Evolutionary conservation across 2,329 filamentous ascomycete species (phyloP).

Genomic region (Calonectria henricotiae): DNA sequence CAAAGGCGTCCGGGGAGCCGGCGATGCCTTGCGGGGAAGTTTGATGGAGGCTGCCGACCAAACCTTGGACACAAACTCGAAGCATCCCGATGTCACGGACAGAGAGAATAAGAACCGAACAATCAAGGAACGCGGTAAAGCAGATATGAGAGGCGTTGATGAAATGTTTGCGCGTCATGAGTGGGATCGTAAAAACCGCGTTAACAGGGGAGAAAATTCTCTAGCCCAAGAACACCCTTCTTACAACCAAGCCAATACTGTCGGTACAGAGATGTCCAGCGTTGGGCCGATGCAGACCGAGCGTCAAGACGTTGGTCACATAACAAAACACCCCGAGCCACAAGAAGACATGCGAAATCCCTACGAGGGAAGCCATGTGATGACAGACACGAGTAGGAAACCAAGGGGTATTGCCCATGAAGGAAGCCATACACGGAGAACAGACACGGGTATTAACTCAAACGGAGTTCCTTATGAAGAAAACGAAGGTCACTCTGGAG

Average conservation of each 20-base stretch:
- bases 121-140: slow-evolving; percentile 44
- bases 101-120: slow-evolving; percentile 32
- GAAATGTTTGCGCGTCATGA: slow-evolving; percentile 46
- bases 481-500: too few relatives aligned
- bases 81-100: slow-evolving; percentile 34
- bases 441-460: too few relatives aligned
- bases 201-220: background rate
- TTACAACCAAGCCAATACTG: background rate
- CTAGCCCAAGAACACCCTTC: background rate
- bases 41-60: slow-evolving; percentile 45
- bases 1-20: slow-evolving; percentile 48
- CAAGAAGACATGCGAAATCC: background rate
- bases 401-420: too few relatives aligned
- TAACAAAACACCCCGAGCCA: background rate
- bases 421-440: too few relatives aligned
- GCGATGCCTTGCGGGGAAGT: slow-evolving; percentile 46
- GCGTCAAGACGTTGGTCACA: background rate
- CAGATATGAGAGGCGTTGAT: slow-evolving; percentile 41
- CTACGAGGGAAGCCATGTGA: background rate
- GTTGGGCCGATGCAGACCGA: background rate
- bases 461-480: too few relatives aligned
- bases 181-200: slow-evolving; percentile 37
- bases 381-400: too few relatives aligned
- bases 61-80: slow-evolving; percentile 43
- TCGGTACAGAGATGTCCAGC: background rate